phyloP scores from a whole-genome alignment of 2,329 filamentous ascomycete species.

The Penicillium sp. region DNA sequence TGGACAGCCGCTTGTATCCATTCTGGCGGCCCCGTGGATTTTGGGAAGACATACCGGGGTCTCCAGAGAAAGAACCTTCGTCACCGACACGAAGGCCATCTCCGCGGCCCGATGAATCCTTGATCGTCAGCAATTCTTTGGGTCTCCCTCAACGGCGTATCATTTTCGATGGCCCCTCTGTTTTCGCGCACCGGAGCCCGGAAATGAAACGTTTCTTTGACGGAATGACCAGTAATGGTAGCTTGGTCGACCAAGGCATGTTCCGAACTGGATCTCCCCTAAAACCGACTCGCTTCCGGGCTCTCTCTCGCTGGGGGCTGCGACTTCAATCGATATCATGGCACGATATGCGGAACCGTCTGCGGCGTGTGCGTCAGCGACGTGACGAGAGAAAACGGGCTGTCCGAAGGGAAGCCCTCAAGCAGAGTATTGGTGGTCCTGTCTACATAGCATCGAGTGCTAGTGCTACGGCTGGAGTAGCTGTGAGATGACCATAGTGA shows the following conservation, averaged over 20 bases:
- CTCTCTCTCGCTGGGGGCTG: constrained; percentile 45
- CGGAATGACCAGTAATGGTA: constrained; percentile 32
- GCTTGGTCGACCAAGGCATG: constrained; percentile 31
- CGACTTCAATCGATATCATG: constrained; percentile 54
- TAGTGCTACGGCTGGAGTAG: constrained; percentile 24
- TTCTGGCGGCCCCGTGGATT: constrained; percentile 65
- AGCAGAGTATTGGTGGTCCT: constrained; percentile 54
- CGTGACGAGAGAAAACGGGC: constrained; percentile 51
- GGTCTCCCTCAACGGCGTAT: constrained; percentile 53
- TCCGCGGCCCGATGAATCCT: constrained; percentile 28
- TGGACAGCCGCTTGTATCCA: constrained; percentile 55
- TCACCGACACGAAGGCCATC: constrained; percentile 32
- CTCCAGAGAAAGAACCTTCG: constrained; percentile 38
- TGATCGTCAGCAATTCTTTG: constrained; percentile 56
- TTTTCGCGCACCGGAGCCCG: constrained; percentile 33
- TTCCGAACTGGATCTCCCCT: constrained; percentile 34
- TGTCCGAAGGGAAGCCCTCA: constrained; percentile 53
- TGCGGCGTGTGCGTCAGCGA: constrained; percentile 45
- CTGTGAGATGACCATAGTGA: constrained; percentile 11
- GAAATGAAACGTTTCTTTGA: constrained; percentile 29
- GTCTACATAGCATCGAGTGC: constrained; percentile 40
- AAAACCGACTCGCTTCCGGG: constrained; percentile 30
- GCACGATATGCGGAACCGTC: constrained; percentile 49
- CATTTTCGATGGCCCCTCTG: constrained; percentile 44
- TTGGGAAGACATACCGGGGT: constrained; percentile 56